A percentile compares a stretch with the other conserved stretches of the same genome.
Evolutionary conservation across 73 alveolate genomes (phyloP).

Genomic region (Paramecium sonneborni): DNA sequence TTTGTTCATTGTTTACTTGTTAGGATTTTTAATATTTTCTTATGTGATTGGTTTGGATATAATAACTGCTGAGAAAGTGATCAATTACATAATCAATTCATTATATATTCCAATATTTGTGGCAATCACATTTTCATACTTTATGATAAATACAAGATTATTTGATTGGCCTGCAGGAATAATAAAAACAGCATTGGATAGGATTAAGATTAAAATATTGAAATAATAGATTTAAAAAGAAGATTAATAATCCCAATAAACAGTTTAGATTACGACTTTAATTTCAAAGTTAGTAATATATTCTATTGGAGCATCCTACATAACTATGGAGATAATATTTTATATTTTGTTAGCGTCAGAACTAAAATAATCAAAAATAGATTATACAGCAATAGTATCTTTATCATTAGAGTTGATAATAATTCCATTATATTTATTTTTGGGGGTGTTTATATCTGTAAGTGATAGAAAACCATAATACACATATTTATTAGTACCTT

Average conservation of each 20-base stretch:
- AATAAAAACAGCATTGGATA: slow-evolving; percentile 4
- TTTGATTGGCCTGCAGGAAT: slow-evolving; percentile 31
- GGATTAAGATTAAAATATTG: neutral
- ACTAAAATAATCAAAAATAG: neutral
- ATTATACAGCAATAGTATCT: neutral
- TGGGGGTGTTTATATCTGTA: slow-evolving; percentile 31
- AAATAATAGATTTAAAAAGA: neutral
- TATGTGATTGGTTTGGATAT: neutral
- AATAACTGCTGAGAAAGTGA: neutral
- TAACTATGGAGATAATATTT: neutral
- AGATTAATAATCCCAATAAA: neutral
- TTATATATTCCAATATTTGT: slow-evolving; percentile 17
- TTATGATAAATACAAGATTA: slow-evolving; percentile 20
- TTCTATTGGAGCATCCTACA: neutral
- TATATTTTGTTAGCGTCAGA: neutral
- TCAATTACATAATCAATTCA: neutral
- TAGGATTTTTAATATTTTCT: neutral
- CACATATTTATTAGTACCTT: neutral
- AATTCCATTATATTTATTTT: slow-evolving; percentile 7
- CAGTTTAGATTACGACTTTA: neutral
- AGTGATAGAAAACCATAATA: neutral
- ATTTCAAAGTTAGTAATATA: neutral
- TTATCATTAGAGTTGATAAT: neutral
- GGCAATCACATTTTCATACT: neutral
- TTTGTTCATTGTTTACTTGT: neutral